A percentile compares a stretch with the other conserved stretches of the same genome.
Evolutionary conservation across 179 eudicot genomes (phyloP).

Genomic region (Spergularia azorica): DNA sequence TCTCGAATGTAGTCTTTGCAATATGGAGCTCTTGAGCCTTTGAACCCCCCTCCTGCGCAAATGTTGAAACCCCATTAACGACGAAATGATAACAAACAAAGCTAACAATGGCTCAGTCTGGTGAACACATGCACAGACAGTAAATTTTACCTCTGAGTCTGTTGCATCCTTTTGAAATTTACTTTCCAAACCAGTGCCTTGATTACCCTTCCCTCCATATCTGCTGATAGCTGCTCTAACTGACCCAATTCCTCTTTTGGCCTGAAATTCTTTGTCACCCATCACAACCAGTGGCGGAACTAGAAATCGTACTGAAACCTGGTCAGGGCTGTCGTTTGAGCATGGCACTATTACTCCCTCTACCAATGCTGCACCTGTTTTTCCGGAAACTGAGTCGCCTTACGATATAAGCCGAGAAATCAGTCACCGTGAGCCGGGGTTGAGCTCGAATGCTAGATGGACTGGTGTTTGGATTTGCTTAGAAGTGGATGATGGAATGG

Average conservation of each 20-base stretch:
- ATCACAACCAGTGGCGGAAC: slow-evolving; percentile 17
- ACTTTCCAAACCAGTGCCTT: slow-evolving; percentile 20
- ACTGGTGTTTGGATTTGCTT: background rate
- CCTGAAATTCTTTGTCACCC: slow-evolving; percentile 25
- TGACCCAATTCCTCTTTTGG: slow-evolving; percentile 27
- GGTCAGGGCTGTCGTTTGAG: too few relatives aligned
- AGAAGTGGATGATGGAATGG: slow-evolving; percentile 1
- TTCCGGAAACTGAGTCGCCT: background rate
- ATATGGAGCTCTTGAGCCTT: slow-evolving; percentile 57
- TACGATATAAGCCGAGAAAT: too few relatives aligned
- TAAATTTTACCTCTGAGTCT: slow-evolving; percentile 21
- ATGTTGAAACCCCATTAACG: background rate
- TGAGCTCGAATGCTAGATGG: background rate
- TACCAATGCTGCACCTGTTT: background rate
- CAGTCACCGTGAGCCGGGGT: background rate
- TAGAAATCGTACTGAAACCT: too few relatives aligned
- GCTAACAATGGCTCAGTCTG: too few relatives aligned
- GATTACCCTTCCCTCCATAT: slow-evolving; percentile 38
- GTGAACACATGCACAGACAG: background rate
- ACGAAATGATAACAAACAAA: background rate
- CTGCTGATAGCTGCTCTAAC: slow-evolving; percentile 50
- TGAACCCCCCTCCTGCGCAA: slow-evolving; percentile 46
- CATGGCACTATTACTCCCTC: too few relatives aligned
- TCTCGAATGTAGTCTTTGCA: slow-evolving; percentile 47
- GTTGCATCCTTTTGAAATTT: slow-evolving; percentile 27